These are phyloP conservation scores for Mycoemilia scoparia DNA, from an alignment of 192 early-diverging fungal species.

Conservation along the genomic window DNA sequence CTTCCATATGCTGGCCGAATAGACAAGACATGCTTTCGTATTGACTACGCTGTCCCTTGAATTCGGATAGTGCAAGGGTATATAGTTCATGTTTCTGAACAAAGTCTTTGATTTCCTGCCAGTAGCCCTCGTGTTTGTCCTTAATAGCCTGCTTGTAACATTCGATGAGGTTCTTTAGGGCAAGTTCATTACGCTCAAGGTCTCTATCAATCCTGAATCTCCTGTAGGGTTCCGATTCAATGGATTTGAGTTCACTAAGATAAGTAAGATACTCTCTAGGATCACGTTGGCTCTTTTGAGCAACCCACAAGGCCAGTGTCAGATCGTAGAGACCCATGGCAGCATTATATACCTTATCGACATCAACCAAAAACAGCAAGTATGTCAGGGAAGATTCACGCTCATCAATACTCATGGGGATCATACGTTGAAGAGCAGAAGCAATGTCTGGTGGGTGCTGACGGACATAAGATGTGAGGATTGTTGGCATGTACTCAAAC, in stretches of 20 bases:
- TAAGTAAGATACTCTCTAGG: conserved; percentile 89
- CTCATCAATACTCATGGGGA: conserved; percentile 19
- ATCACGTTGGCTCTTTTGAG: conserved; percentile 94
- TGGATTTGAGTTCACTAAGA: conserved; percentile 54
- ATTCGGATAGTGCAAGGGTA: conserved; percentile 34
- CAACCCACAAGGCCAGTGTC: conserved; percentile 77
- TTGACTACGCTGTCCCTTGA: conserved; percentile 21
- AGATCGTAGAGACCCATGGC: conserved; percentile 92
- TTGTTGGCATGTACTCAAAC: conserved; percentile 47
- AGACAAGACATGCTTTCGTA: conserved; percentile 21
- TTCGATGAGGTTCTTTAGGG: conserved; percentile 45
- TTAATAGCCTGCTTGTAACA: conserved; percentile 14
- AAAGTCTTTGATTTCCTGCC: conserved; percentile 37
- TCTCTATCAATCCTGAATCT: conserved; percentile 78
- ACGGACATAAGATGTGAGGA: conserved; percentile 73
- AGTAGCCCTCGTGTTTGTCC: conserved; percentile 3
- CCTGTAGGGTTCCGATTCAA: conserved; percentile 56
- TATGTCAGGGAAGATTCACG: conserved; percentile 81
- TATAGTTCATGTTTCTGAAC: conserved; percentile 47
- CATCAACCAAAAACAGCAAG: conserved; percentile 79
- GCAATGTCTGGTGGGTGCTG: conserved; percentile 65
- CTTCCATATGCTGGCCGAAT: conserved; percentile 47
- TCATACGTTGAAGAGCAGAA: conserved; percentile 49
- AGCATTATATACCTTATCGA: conserved; percentile 72
- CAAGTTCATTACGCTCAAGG: conserved; percentile 45